Base-by-base conservation (phyloP, 2,329 filamentous ascomycete species). In the Diplodia mutila region DNA sequence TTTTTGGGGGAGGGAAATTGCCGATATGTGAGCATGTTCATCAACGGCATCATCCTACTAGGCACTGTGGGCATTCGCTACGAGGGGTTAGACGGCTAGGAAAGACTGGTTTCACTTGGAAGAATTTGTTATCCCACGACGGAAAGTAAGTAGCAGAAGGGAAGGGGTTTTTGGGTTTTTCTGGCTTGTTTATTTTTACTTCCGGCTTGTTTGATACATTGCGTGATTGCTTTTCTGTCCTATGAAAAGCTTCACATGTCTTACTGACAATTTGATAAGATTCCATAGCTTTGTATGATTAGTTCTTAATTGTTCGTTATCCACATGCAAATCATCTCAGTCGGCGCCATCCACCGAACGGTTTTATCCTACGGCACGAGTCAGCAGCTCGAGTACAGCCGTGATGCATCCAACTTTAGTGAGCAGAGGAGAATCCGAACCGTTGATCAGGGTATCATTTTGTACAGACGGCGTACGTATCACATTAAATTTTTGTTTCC, bases 21-120 rank as follows among this genome's bases (percentile, higher is more conserved):
- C 27, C 39, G 29, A 46, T 18, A 55, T 54, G 2, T 6, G 23
- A 25, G 34, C 12, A 61, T 49, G 57, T 61, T 21, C 39, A 49
- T n/a, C 25, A 32, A 32, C 16, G 57, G 42, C 18, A 34, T n/a
- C 48, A 14, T 49, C 42, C 27, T 27, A 23, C 18, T 27, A 23
- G 48, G n/a, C 51, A 11, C 32, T 57, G 34, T 57, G 37, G 55
- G 14, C 18, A 18, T 32, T 11, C 18, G 27, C 25, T 51, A 51
- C 14, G 59, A 23, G 12, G 57, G 57, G 27, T 51, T 63, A 63
- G 59, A 63, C n/a, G 57, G 54, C 4, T 27, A 21, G 59, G 59
- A 63, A 63, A 51, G 46, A 63, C 27, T 63, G 21, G 25, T 61
- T n/a, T 61, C 25, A 29, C 37, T 59, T 63, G 27, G 29, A 63